Base-by-base conservation (phyloP, 2,329 filamentous ascomycete species). In the Xylariaceae sp. region DNA sequence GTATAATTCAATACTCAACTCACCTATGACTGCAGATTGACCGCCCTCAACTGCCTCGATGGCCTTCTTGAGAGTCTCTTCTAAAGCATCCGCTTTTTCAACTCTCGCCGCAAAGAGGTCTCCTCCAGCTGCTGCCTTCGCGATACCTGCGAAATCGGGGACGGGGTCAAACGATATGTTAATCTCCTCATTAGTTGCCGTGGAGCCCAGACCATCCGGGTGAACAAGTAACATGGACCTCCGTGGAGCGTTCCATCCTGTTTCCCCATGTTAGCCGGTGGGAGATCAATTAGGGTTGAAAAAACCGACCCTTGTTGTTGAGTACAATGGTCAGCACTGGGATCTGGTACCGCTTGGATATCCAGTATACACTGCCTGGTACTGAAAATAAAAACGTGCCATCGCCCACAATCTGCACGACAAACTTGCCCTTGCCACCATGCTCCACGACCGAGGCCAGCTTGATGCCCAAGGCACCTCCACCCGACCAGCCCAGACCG, bases 111-210 rank as follows among this genome's bases (percentile, higher is more conserved):
- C 75, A 54, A 79, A 79, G 6, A 85, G 70, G 17, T 83, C 76
- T 6, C 83, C 83, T 1, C 79, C 81, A 0, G 81, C 80, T 0
- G 84, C 83, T 1, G 84, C 84, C 73, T 84, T 84, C 17, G 84
- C 85, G 46, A 87, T 85, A 33, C 82, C 84, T 0, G 82, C 71
- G 64, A 84, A 87, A 68, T 87, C 82, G 0, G 84, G 85, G 4
- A 76, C 74, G 0, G 85, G 85, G 23, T 78, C 75, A 59, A 87
- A 86, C 1, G 81, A 83, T 61, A 87, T 86, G 65, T 86, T 86
- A 62, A 86, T 80, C 67, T 87, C 85, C 55, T 85, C 82, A 67
- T 86, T 86, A n/a, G 76, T 80, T 1, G 82, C 81, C 64, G 71
- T 75, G 23, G 83, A 79, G 1, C 79, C 83, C 2, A 80, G 68